Conservation (phyloP, 441 rosid species). For the Gossypium davidsonii region DNA sequence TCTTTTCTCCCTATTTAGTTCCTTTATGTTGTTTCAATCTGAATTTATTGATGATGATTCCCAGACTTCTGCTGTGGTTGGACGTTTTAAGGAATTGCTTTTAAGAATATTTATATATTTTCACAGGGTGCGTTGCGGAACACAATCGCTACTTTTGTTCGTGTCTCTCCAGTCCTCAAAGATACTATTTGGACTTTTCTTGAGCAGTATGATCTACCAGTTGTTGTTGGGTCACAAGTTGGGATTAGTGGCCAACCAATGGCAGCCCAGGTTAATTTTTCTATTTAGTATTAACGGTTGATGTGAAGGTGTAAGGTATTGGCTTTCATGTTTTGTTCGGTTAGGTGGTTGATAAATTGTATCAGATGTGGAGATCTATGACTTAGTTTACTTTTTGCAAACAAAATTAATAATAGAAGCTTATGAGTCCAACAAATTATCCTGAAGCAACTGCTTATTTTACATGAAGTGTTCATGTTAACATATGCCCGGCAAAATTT, state of each 20-base stretch:
- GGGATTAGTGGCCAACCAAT: slow-evolving; percentile 51
- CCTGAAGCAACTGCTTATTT: background rate
- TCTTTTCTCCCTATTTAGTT: background rate
- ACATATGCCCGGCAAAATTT: background rate
- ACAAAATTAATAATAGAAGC: background rate
- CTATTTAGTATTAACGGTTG: background rate
- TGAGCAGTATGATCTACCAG: slow-evolving; percentile 94
- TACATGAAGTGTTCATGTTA: background rate
- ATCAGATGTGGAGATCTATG: background rate
- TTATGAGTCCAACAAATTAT: background rate
- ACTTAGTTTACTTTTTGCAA: background rate
- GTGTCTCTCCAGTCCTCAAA: slow-evolving; percentile 66
- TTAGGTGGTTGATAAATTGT: slow-evolving; percentile 1
- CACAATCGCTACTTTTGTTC: slow-evolving; percentile 67
- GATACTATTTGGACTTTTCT: slow-evolving; percentile 83
- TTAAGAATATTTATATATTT: slow-evolving; percentile 14
- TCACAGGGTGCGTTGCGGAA: slow-evolving; percentile 86
- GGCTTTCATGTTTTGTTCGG: background rate
- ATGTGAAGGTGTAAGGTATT: background rate
- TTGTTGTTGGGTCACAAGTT: slow-evolving; percentile 63
- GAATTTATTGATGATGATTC: slow-evolving; percentile 9
- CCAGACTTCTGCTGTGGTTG: background rate
- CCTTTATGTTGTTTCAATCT: background rate
- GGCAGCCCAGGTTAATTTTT: slow-evolving; percentile 55
- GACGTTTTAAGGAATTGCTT: background rate